These are phyloP conservation scores for Vaccinium darrowii DNA, from an alignment of 148 eudicot genomes.

Conservation along the genomic window DNA sequence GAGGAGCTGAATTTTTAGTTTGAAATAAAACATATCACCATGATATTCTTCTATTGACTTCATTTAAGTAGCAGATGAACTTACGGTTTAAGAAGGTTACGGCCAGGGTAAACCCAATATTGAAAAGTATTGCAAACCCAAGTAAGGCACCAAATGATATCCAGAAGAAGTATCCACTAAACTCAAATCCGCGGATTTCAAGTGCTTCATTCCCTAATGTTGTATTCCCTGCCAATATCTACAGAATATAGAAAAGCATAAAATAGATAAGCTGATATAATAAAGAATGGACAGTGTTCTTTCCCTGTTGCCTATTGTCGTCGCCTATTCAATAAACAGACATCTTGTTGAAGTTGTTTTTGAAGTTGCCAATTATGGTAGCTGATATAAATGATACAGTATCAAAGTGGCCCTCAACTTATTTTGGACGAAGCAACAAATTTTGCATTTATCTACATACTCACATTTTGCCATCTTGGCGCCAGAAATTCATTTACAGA, in stretches of 20 bases:
- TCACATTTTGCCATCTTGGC: conserved; percentile 81
- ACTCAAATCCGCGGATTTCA: conserved; percentile 56
- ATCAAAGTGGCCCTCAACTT: background rate
- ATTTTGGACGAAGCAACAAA: background rate
- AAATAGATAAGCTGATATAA: background rate
- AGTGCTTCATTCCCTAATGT: conserved; percentile 65
- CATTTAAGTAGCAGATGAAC: conserved; percentile 14
- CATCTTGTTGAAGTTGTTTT: background rate
- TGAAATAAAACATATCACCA: background rate
- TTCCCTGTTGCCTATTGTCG: background rate
- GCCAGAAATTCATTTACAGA: conserved; percentile 75
- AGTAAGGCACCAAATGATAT: conserved; percentile 60
- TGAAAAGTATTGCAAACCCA: conserved; percentile 50
- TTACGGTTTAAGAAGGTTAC: conserved; percentile 62
- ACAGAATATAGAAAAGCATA: conserved; percentile 8
- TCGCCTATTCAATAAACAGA: background rate
- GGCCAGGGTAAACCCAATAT: conserved; percentile 58
- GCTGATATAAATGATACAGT: background rate
- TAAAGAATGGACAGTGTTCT: background rate
- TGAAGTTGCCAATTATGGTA: background rate
- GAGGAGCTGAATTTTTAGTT: conserved; percentile 46
- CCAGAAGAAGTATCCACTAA: conserved; percentile 52
- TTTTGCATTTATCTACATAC: background rate
- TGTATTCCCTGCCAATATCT: conserved; percentile 48
- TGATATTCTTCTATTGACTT: conserved; percentile 5